Percentiles rank a stretch among this genome's conserved stretches.
Evolutionary conservation across 106 monocot genomes (phyloP).

Genomic region (Amphibolis antarctica): DNA sequence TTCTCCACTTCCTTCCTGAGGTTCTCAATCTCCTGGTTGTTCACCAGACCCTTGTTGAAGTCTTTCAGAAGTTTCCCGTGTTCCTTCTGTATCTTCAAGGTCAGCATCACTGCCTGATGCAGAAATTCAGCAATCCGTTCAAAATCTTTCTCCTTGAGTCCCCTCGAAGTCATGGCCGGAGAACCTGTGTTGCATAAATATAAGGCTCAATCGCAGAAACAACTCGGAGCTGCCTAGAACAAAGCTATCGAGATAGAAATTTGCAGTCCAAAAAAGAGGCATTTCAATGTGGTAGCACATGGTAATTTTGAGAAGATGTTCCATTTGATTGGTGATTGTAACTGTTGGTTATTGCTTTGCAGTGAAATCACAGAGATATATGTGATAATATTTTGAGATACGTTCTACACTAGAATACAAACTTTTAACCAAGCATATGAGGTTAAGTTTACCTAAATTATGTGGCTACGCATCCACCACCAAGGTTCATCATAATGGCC

Average conservation of each 20-base stretch:
- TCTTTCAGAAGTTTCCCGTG: conserved; percentile 87
- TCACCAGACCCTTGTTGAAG: conserved; percentile 70
- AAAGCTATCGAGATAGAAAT: background rate
- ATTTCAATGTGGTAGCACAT: too few relatives aligned
- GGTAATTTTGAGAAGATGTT: too few relatives aligned
- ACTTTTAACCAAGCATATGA: too few relatives aligned
- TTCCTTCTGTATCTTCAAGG: conserved; percentile 71
- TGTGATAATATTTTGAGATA: too few relatives aligned
- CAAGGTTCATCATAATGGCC: too few relatives aligned
- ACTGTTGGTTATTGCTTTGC: too few relatives aligned
- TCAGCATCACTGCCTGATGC: conserved; percentile 63
- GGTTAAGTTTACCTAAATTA: too few relatives aligned
- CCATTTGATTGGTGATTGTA: too few relatives aligned
- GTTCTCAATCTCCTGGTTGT: conserved; percentile 76
- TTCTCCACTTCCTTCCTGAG: conserved; percentile 64
- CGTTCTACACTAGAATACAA: too few relatives aligned
- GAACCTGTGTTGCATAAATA: conserved; percentile 32
- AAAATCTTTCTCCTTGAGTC: conserved; percentile 82
- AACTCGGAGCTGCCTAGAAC: background rate
- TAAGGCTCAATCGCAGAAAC: background rate
- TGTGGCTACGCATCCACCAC: too few relatives aligned
- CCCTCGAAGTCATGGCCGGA: conserved; percentile 91
- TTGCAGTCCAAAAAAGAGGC: too few relatives aligned
- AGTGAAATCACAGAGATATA: too few relatives aligned
- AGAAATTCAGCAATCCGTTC: conserved; percentile 89